Evolutionary conservation across 495 filamentous ascomycete species (phyloP), one percentile per base, ranked within the genome.

Genomic region (Endocarpon pusillum): DNA sequence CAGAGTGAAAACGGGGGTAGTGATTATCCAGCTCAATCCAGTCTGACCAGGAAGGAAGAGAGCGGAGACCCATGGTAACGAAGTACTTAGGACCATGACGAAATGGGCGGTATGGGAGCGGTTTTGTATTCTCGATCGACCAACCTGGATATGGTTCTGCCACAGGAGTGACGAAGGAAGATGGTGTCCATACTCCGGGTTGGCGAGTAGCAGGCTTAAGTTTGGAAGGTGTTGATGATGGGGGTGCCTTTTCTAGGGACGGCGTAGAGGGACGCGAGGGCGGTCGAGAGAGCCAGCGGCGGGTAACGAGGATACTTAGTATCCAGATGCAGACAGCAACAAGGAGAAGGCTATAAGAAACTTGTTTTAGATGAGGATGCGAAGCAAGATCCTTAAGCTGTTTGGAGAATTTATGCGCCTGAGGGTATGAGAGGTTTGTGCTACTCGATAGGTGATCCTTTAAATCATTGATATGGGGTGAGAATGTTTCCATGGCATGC

Each of bases 1-100:
- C 66, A 26, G 67, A 64, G 54, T 94, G 82, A 55, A 67, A 92
- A 34, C 69, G 70, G 2, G 72, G 62, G 53, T 72, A 92, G 31
- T 89, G 71, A 44, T 78, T 85, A 56, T 94, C 85, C 23, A 92
- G 70, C 55, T 91, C 73, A 42, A 91, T 89, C 83, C 83, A 92
- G 23, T 83, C 78, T 43, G 77, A 71, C 61, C 75, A 81, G 40
- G 76, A 66, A n/a, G n/a, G n/a, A 65, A 89, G 70, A 16, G 64
- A 73, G 29, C 81, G 67, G 10, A 93, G 60, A 2, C 84, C 84
- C 78, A 93, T 83, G 1, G 79, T 91, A 36, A 85, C 66, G 46
- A 81, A 72, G 43, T 79, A 77, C 21, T 69, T 69, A 50, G 79
- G 79, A 2, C 83, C 83, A 58, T 86, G 71, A 55, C 75, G 69